A percentile compares a stretch with the other conserved stretches of the same genome.
phyloP scores from a whole-genome alignment of 345 rosid genomes.

The Mercurialis annua region DNA sequence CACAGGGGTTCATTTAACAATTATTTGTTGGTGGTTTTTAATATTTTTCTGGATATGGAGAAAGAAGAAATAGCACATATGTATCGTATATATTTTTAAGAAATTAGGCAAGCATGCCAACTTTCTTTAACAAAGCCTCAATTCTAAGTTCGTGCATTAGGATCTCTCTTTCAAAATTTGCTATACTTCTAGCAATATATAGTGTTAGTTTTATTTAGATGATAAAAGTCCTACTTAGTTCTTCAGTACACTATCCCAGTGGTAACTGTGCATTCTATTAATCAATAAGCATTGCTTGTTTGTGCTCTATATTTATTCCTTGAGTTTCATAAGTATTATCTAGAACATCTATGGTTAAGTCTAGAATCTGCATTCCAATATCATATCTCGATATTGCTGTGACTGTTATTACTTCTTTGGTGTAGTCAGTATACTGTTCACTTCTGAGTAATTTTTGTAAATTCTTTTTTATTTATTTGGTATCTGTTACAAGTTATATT shows the following conservation, averaged over 20 bases:
- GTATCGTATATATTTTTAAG: too few relatives aligned
- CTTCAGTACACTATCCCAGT: background rate
- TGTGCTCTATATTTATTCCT: background rate
- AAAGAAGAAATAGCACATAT: background rate
- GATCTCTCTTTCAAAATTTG: background rate
- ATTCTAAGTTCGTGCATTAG: background rate
- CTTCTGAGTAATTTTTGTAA: background rate
- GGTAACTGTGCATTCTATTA: too few relatives aligned
- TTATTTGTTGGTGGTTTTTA: background rate
- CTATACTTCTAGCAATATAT: background rate
- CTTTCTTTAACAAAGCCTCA: background rate
- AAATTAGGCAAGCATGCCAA: background rate
- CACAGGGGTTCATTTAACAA: background rate
- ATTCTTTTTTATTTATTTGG: background rate
- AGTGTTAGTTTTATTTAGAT: background rate
- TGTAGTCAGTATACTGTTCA: too few relatives aligned
- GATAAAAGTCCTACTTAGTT: background rate
- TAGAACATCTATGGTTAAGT: background rate
- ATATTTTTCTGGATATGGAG: background rate
- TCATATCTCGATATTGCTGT: background rate
- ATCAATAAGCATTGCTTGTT: background rate
- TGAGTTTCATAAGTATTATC: background rate
- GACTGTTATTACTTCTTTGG: background rate
- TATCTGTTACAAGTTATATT: background rate
- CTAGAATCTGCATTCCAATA: background rate